Percentiles rank a stretch among this genome's conserved stretches.
Conservation (phyloP, 306 rosid genomes). For the Echinosophora koreensis region DNA sequence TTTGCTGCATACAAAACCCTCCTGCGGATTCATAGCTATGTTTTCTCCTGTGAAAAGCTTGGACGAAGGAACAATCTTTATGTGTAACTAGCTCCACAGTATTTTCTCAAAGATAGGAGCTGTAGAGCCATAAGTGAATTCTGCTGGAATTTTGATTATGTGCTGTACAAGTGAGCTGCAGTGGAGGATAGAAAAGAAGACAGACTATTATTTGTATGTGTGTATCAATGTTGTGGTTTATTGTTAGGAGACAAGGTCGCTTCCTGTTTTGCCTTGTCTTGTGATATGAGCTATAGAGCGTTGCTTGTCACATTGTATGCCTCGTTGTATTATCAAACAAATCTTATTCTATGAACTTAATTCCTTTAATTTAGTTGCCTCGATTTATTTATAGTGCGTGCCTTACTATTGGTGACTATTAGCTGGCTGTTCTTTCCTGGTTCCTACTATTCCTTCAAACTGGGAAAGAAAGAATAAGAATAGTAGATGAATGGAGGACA, state of each 20-base stretch:
- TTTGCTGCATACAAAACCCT: conserved; percentile 91
- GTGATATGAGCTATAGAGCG: conserved; percentile 45
- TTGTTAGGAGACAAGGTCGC: conserved; percentile 58
- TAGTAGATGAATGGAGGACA: neutral
- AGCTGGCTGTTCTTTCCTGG: conserved; percentile 10
- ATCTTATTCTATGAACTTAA: conserved; percentile 47
- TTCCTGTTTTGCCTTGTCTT: conserved; percentile 57
- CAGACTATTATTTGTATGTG: conserved; percentile 67
- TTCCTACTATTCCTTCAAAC: neutral
- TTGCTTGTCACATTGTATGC: conserved; percentile 48
- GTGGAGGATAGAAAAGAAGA: conserved; percentile 68
- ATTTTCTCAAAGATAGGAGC: conserved; percentile 69
- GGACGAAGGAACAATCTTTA: conserved; percentile 58
- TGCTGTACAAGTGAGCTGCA: conserved; percentile 70
- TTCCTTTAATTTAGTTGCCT: conserved; percentile 38
- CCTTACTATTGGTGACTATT: neutral
- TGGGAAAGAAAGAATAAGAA: neutral
- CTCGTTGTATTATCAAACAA: conserved; percentile 40
- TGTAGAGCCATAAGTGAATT: conserved; percentile 62
- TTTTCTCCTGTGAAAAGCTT: conserved; percentile 51
- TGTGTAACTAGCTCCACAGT: conserved; percentile 69
- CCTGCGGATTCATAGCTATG: conserved; percentile 68
- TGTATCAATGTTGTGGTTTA: conserved; percentile 71
- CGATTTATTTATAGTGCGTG: neutral
- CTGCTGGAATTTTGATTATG: conserved; percentile 65